Evolutionary conservation across 192 early-diverging fungal genomes (phyloP), one percentile per base, ranked within the genome.

Genomic region (Backusella australiensis): DNA sequence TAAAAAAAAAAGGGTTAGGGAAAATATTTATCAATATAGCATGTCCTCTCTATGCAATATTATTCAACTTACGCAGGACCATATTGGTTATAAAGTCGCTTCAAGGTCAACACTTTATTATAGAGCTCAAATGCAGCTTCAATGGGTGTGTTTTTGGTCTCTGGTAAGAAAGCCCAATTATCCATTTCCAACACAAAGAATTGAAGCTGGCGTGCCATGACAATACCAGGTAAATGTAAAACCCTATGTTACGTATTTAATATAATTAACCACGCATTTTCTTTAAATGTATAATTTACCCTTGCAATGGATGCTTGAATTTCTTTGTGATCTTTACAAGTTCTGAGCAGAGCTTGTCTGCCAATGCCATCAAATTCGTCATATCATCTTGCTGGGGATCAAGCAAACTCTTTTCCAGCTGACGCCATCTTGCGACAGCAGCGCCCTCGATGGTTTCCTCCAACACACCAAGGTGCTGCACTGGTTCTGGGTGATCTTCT

Each of bases 151-250:
- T 79, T 86, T 42, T 73, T 78, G 12, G 81, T 83, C 67, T 85
- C 81, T 21, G 78, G 72, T 67, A 85, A 77, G 67, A 85, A 78
- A 34, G 87, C 82, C 82, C 84, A 85, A 67, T 88, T 88, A 39
- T 90, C 86, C 83, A 90, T 88, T 74, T 88, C 74, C 7, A 86
- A 73, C 0, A 84, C 83, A 80, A 87, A 88, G 59, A 85, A 86
- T 29, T 82, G 81, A 67, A 88, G 79, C 69, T 90, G 86, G 42
- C 82, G 82, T 36, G 81, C 81, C 46, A 88, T 79, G 2, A 88
- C 85, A 67, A 90, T 84, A 12, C 82, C 75, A 7, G 84, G 77
- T 36, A 90, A 67, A 67, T 76, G 63, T 0, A 85, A 26, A 21
- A 56, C 29, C 23, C 80, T 81, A 69, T 6, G 12, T 29, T 63